phyloP scores from a whole-genome alignment of 2,329 filamentous ascomycete genomes.

The Colletotrichum spaethianum region DNA sequence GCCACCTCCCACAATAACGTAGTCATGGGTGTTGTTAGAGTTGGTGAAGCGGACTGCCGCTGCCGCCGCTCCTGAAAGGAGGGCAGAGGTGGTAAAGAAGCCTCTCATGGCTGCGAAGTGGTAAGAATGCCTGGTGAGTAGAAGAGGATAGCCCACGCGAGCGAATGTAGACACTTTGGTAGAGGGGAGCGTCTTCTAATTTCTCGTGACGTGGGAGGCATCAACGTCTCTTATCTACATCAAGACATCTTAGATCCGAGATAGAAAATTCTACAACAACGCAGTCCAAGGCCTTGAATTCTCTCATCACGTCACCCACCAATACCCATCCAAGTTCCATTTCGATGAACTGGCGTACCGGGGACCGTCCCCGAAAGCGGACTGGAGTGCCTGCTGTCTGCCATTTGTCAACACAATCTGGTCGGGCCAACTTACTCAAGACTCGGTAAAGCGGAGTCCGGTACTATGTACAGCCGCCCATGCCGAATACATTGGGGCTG shows the following conservation, averaged over 20 bases:
- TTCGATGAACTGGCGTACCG: not conserved
- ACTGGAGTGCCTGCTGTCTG: not conserved
- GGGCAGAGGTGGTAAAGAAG: slow-evolving; percentile 5
- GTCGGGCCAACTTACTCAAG: not conserved
- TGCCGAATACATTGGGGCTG: not conserved
- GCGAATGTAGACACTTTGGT: not conserved
- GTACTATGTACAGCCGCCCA: slow-evolving; percentile 4
- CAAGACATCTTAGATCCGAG: no score
- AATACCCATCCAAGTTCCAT: not conserved
- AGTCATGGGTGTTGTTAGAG: slow-evolving; percentile 48
- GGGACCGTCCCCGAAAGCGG: not conserved
- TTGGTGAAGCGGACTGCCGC: slow-evolving; percentile 7
- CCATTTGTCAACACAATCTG: not conserved
- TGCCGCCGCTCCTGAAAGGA: slow-evolving; percentile 20
- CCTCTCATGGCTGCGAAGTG: not conserved
- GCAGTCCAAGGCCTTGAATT: not conserved
- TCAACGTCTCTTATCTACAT: not conserved
- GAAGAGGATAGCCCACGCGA: not conserved
- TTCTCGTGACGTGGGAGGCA: not conserved
- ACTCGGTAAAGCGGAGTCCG: slow-evolving; percentile 1
- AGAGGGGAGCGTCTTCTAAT: no score
- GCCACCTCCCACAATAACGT: slow-evolving; percentile 56
- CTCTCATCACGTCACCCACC: slow-evolving; percentile 5
- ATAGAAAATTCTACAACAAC: not conserved
- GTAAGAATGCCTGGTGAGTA: not conserved